These are phyloP conservation scores for Debaryomyces hansenii DNA, from an alignment of 805 yeast genomes.

Conservation along the genomic window DNA sequence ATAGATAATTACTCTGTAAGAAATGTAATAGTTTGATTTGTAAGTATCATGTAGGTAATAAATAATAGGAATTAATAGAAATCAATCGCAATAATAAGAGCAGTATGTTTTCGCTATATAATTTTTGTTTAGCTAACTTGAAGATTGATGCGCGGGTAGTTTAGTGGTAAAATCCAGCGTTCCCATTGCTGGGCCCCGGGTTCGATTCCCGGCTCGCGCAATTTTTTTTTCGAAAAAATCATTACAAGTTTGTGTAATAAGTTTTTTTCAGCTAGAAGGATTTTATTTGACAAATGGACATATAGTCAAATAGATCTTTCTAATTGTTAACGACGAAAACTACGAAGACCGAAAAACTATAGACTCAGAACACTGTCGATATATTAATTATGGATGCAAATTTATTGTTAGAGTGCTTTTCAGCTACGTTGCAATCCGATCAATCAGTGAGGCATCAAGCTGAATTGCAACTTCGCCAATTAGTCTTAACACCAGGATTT, in stretches of 20 bases:
- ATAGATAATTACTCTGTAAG: too few relatives aligned
- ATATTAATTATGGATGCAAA: conserved; percentile 60
- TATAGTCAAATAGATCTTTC: too few relatives aligned
- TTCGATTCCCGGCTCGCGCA: conserved; percentile 36
- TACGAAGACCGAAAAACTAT: too few relatives aligned
- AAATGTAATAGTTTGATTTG: too few relatives aligned
- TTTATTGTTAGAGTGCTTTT: conserved; percentile 70
- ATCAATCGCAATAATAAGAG: too few relatives aligned
- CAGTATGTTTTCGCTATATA: too few relatives aligned
- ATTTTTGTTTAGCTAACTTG: too few relatives aligned
- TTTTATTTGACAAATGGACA: too few relatives aligned
- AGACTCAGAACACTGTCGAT: neutral
- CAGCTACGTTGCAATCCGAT: conserved; percentile 74
- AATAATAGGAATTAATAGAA: too few relatives aligned
- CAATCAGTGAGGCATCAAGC: conserved; percentile 63
- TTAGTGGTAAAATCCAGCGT: conserved; percentile 33
- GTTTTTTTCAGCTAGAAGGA: neutral
- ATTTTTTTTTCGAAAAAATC: conserved; percentile 1
- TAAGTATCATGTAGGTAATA: too few relatives aligned
- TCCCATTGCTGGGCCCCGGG: conserved; percentile 36
- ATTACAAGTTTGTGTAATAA: neutral
- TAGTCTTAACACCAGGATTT: conserved; percentile 66
- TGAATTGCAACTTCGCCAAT: conserved; percentile 61
- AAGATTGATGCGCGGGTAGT: conserved; percentile 17
- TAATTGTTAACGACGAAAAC: too few relatives aligned